phyloP scores from a whole-genome alignment of 176 grass and related monocot genomes.

The Cenchrus purpureus region DNA sequence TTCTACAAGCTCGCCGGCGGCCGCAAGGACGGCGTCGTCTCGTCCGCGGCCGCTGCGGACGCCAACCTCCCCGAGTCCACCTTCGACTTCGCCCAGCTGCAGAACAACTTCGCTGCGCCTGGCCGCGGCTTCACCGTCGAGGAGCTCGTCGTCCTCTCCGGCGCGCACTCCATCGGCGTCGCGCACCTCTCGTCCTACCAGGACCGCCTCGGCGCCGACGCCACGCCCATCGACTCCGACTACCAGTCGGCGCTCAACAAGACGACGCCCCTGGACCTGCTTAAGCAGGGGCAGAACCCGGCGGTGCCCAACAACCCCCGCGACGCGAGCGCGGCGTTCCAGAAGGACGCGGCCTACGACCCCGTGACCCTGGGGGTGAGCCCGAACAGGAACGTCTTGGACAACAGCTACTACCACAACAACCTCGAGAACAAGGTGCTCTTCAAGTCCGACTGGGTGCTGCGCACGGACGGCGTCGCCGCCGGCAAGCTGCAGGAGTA shows the following conservation, averaged over 20 bases:
- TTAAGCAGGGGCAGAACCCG: conserved; percentile 24
- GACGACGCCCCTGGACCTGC: neutral
- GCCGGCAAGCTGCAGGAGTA: conserved; percentile 5
- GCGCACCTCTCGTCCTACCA: conserved; percentile 46
- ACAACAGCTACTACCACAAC: conserved; percentile 51
- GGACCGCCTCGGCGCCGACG: conserved; percentile 34
- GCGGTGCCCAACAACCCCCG: neutral
- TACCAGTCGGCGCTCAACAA: conserved; percentile 14
- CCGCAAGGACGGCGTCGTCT: conserved; percentile 53
- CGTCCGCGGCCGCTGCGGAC: conserved; percentile 16
- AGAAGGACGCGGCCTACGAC: neutral
- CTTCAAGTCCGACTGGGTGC: conserved; percentile 48
- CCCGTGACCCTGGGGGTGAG: neutral
- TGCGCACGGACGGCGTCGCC: conserved; percentile 13
- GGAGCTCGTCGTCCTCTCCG: conserved; percentile 64
- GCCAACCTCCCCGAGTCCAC: conserved; percentile 23
- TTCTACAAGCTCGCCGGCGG: conserved; percentile 46
- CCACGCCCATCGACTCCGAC: neutral
- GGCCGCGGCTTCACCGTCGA: conserved; percentile 27
- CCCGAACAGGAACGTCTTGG: neutral
- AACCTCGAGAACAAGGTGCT: conserved; percentile 36
- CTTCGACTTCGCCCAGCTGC: conserved; percentile 25
- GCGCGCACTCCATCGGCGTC: conserved; percentile 62
- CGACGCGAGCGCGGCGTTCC: neutral
- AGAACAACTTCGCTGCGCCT: conserved; percentile 1